Percentiles rank a stretch among this genome's conserved stretches.
Evolutionary conservation across 2,329 filamentous ascomycete species (phyloP).

Genomic region (Thelonectria blattea): DNA sequence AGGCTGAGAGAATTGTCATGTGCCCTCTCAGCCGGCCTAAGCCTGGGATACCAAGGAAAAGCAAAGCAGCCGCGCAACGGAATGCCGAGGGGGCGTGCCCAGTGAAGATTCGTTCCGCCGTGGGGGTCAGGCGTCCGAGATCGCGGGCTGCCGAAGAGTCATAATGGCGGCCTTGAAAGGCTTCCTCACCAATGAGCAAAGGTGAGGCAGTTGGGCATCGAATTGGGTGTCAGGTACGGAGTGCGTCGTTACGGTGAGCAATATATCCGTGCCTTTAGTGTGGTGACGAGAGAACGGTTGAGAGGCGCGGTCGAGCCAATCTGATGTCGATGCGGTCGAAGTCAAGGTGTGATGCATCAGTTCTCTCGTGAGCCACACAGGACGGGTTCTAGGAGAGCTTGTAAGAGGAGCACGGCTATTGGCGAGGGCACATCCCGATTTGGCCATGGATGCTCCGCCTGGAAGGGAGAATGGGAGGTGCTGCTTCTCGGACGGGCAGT

Average conservation of each 20-base stretch:
- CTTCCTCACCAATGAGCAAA: slow-evolving; percentile 33
- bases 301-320: slow-evolving; percentile 22
- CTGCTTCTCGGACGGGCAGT: slow-evolving; percentile 31
- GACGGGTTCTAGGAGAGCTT: slow-evolving; percentile 31
- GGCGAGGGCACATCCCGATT: slow-evolving; percentile 27
- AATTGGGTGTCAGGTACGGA: slow-evolving; percentile 16
- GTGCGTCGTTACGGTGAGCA: slow-evolving; percentile 27
- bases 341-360: slow-evolving; percentile 33
- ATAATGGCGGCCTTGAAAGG: slow-evolving; percentile 35
- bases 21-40: slow-evolving; percentile 20
- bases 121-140: slow-evolving; percentile 29
- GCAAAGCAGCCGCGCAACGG: slow-evolving; percentile 17
- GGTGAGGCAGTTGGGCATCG: slow-evolving; percentile 31
- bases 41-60: slow-evolving; percentile 16
- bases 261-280: slow-evolving; percentile 21
- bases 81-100: slow-evolving; percentile 20
- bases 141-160: slow-evolving; percentile 32
- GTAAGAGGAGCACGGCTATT: slow-evolving; percentile 31
- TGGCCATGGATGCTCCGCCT: slow-evolving; percentile 30
- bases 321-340: slow-evolving; percentile 25
- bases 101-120: slow-evolving; percentile 25
- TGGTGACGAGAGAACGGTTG: slow-evolving; percentile 30
- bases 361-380: slow-evolving; percentile 27
- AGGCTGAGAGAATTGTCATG: slow-evolving; percentile 19
- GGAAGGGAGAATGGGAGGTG: slow-evolving; percentile 18